Evolutionary conservation across 2,329 filamentous ascomycete genomes (phyloP).

Genomic region (Arachnopeziza araneosa): DNA sequence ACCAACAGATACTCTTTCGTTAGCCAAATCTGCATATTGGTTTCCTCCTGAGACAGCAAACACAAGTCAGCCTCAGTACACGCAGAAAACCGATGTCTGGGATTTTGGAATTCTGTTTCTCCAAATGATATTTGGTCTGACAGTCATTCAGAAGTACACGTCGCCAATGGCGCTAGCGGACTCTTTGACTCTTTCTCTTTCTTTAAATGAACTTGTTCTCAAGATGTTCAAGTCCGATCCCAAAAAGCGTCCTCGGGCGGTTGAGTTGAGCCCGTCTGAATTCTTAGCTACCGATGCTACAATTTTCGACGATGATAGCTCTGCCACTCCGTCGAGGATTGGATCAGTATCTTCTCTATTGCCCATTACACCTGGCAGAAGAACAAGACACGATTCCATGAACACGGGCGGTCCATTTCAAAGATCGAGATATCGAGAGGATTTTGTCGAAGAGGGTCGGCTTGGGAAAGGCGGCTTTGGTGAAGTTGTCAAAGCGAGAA

Average conservation of each 20-base stretch:
- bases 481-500: constrained; percentile 90
- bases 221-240: constrained; percentile 82
- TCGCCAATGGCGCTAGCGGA: constrained; percentile 72
- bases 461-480: constrained; percentile 93
- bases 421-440: constrained; percentile 75
- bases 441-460: constrained; percentile 85
- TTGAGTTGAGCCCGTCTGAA: constrained; percentile 61
- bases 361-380: constrained; percentile 36
- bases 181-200: constrained; percentile 63
- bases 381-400: constrained; percentile 58
- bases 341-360: constrained; percentile 38
- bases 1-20: constrained; percentile 46
- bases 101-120: constrained; percentile 86
- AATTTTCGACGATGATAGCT: constrained; percentile 39
- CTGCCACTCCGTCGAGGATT: constrained; percentile 34
- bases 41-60: constrained; percentile 69
- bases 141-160: constrained; percentile 69
- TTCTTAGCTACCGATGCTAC: constrained; percentile 62
- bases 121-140: constrained; percentile 88
- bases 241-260: constrained; percentile 79
- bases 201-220: constrained; percentile 72
- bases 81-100: constrained; percentile 87
- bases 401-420: constrained; percentile 43
- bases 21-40: constrained; percentile 77
- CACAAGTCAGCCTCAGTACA: constrained; percentile 56